Evolutionary conservation across 768 basidiomycete species (phyloP).

Genomic region (Thelephora aurantiotincta): DNA sequence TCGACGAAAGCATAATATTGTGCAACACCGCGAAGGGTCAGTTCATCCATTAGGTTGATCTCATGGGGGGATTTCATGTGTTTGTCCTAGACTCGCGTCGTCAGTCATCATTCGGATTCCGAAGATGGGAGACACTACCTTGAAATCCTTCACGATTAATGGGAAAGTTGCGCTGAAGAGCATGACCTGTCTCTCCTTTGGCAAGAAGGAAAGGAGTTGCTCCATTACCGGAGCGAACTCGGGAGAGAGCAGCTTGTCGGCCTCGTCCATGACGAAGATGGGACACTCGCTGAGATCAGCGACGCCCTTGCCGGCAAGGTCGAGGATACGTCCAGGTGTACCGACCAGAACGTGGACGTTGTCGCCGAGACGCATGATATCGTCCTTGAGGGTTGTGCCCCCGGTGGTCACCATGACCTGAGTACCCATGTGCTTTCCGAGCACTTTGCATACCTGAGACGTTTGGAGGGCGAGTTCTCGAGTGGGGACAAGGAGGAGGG

Average conservation of each 20-base stretch:
- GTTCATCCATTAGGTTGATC: conserved; percentile 99
- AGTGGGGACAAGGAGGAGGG: conserved; percentile 93
- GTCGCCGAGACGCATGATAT: conserved; percentile 85
- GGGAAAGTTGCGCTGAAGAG: conserved; percentile 99
- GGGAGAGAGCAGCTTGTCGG: conserved; percentile 92
- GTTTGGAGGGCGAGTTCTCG: conserved; percentile 97
- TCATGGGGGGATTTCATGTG: conserved; percentile 94
- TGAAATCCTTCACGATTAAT: conserved; percentile 98
- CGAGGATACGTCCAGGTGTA: conserved; percentile 91
- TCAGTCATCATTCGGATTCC: neutral
- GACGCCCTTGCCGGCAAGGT: conserved; percentile 84
- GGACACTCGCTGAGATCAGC: conserved; percentile 91
- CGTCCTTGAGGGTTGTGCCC: conserved; percentile 95
- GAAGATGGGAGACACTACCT: conserved; percentile 32
- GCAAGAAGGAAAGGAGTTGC: conserved; percentile 78
- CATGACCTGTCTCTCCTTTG: conserved; percentile 88
- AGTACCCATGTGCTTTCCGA: conserved; percentile 89
- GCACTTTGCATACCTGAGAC: conserved; percentile 94
- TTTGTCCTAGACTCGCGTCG: conserved; percentile 50
- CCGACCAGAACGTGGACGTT: conserved; percentile 93
- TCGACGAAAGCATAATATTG: conserved; percentile 99
- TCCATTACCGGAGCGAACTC: conserved; percentile 99
- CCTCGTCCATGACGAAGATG: conserved; percentile 99
- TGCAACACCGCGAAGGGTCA: conserved; percentile 94
- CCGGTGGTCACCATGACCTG: conserved; percentile 99